These are phyloP conservation scores for Nemania diffusa DNA, from an alignment of 2,329 filamentous ascomycete genomes.

Conservation along the genomic window DNA sequence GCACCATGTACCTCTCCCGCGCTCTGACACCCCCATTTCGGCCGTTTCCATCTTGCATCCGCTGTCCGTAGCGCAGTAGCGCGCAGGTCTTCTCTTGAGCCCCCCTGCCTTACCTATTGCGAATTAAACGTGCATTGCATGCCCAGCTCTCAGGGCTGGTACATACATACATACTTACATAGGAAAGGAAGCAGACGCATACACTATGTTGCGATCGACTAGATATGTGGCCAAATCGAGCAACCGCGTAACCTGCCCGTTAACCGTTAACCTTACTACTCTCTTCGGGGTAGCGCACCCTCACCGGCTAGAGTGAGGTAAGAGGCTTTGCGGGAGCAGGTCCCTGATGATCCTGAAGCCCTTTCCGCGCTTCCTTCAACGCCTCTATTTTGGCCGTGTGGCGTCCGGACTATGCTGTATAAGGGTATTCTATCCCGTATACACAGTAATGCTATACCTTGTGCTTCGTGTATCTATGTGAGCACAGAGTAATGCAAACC, in stretches of 20 bases:
- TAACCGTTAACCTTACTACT: conserved; percentile 20
- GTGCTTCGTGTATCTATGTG: not conserved
- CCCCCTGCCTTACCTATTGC: conserved; percentile 13
- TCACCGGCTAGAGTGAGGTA: conserved; percentile 8
- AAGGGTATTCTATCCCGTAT: not conserved
- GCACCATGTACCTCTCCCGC: conserved; percentile 26
- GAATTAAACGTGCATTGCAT: conserved; percentile 39
- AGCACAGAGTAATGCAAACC: conserved; percentile 12
- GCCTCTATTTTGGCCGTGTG: conserved; percentile 9
- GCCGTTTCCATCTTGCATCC: conserved; percentile 35
- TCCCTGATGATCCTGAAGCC: conserved; percentile 30
- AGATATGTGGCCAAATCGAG: conserved; percentile 17
- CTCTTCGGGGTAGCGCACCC: conserved; percentile 3
- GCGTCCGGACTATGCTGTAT: conserved; percentile 3
- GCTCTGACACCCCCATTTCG: conserved; percentile 30
- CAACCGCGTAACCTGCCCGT: conserved; percentile 32
- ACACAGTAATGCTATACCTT: conserved; percentile 7
- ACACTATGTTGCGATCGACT: conserved; percentile 25
- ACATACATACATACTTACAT: no score
- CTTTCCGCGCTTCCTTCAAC: conserved; percentile 7
- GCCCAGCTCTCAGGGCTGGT: conserved; percentile 15
- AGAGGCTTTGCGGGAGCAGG: conserved; percentile 28
- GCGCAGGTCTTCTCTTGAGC: conserved; percentile 5
- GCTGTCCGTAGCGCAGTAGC: conserved; percentile 30
- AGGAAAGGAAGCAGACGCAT: conserved; percentile 19